These are phyloP conservation scores for Phalaenopsis hybrid DNA, from an alignment of 116 monocot genomes.

Conservation along the genomic window DNA sequence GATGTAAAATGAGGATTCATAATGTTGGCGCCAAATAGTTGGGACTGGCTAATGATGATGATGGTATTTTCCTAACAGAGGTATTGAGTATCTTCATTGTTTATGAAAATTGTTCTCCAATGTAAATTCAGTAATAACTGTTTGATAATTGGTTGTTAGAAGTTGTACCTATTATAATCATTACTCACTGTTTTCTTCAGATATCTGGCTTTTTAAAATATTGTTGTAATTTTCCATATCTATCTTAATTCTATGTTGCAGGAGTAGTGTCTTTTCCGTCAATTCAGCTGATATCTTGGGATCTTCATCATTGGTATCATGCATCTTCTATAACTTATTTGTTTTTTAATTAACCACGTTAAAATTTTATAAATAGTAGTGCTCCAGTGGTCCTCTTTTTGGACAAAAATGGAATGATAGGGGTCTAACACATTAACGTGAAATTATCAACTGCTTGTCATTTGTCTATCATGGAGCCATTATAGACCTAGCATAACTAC, in stretches of 20 bases:
- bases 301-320: not conserved
- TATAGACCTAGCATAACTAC: too few species aligned
- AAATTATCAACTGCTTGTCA: not conserved
- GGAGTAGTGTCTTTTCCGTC: not conserved
- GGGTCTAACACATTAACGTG: not conserved
- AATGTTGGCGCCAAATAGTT: too few species aligned
- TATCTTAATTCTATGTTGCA: not conserved
- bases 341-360: not conserved
- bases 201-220: not conserved
- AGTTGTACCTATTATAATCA: not conserved
- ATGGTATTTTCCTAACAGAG: not conserved
- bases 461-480: too few species aligned
- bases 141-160: not conserved
- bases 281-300: slow-evolving; percentile 5
- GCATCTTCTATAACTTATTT: not conserved
- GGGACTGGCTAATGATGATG: too few species aligned
- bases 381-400: not conserved
- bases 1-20: too few species aligned
- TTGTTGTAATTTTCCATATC: not conserved
- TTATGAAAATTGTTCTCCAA: not conserved
- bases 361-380: not conserved
- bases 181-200: not conserved
- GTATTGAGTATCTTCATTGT: not conserved
- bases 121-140: not conserved
- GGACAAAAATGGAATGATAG: not conserved